Conservation (phyloP, 768 basidiomycete genomes). For the Pulveroboletus frians region DNA sequence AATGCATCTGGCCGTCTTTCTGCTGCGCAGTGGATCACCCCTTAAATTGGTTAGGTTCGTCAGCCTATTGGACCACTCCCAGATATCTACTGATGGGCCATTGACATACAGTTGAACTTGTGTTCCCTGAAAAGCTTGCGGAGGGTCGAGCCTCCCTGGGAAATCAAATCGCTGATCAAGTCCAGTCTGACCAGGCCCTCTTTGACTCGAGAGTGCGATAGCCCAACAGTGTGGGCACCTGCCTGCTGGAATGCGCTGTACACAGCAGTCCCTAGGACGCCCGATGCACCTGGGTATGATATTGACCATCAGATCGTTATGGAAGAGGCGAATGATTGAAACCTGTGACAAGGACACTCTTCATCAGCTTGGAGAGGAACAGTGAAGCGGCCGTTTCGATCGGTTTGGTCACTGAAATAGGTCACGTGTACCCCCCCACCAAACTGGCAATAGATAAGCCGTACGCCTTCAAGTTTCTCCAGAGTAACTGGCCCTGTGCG, state of each 20-base stretch:
- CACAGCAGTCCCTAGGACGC: conserved; percentile 82
- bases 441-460: too few species aligned
- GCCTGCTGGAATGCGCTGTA: conserved; percentile 54
- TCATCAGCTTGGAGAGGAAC: conserved; percentile 14
- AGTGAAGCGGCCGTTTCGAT: too few species aligned
- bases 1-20: conserved; percentile 91
- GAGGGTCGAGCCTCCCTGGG: conserved; percentile 37
- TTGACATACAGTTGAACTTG: conserved; percentile 63
- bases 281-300: conserved; percentile 69
- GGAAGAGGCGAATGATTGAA: not conserved
- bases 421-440: not conserved
- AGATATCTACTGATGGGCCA: not conserved
- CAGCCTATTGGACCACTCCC: not conserved
- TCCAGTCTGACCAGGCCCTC: conserved; percentile 58
- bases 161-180: conserved; percentile 45
- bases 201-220: conserved; percentile 66
- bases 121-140: conserved; percentile 49
- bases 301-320: conserved; percentile 10
- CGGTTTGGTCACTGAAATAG: not conserved
- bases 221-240: conserved; percentile 49
- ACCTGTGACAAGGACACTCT: conserved; percentile 61
- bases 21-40: conserved; percentile 94
- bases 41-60: conserved; percentile 31
- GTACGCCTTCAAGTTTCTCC: not conserved
- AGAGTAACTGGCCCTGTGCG: not conserved